phyloP scores from a whole-genome alignment of 352 stramenopile genomes.

The Aphanomyces euteiches region DNA sequence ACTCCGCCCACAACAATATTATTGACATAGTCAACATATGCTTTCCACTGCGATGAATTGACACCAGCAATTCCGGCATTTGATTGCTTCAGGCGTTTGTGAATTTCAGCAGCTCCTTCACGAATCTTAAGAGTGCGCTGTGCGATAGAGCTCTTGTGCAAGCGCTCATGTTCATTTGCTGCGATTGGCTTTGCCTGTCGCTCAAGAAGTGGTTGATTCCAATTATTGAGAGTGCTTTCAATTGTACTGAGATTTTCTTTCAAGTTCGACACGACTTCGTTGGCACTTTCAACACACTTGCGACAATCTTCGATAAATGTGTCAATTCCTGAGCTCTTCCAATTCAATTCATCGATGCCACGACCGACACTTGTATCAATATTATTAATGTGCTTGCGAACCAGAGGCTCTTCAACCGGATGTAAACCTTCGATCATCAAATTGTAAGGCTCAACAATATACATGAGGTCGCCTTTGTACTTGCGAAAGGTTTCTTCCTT shows the following conservation, averaged over 20 bases:
- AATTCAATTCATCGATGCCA: constrained; percentile 94
- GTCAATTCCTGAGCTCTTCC: constrained; percentile 91
- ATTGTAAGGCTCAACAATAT: constrained; percentile 98
- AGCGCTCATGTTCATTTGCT: constrained; percentile 94
- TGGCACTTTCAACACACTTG: constrained; percentile 80
- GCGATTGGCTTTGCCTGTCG: constrained; percentile 94
- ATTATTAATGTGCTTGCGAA: constrained; percentile 93
- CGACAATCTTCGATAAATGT: constrained; percentile 92
- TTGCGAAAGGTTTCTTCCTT: constrained; percentile 94
- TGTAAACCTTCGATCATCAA: constrained; percentile 94
- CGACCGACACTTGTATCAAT: constrained; percentile 92
- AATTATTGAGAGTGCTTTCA: constrained; percentile 89
- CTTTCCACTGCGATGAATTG: constrained; percentile 95
- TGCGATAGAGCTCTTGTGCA: constrained; percentile 92
- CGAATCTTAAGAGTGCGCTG: constrained; percentile 94
- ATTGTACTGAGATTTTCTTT: constrained; percentile 96
- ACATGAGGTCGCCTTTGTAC: constrained; percentile 95
- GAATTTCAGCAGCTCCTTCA: constrained; percentile 93
- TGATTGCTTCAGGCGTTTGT: constrained; percentile 93
- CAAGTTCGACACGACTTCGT: constrained; percentile 93
- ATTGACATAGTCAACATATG: constrained; percentile 98
- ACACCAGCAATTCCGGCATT: constrained; percentile 92
- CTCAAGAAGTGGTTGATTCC: constrained; percentile 92
- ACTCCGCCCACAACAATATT: constrained; percentile 95
- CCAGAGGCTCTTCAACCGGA: constrained; percentile 94